These are phyloP conservation scores for Leccinum pseudoinsigne DNA, from an alignment of 1,284 basidiomycete species.

Conservation along the genomic window DNA sequence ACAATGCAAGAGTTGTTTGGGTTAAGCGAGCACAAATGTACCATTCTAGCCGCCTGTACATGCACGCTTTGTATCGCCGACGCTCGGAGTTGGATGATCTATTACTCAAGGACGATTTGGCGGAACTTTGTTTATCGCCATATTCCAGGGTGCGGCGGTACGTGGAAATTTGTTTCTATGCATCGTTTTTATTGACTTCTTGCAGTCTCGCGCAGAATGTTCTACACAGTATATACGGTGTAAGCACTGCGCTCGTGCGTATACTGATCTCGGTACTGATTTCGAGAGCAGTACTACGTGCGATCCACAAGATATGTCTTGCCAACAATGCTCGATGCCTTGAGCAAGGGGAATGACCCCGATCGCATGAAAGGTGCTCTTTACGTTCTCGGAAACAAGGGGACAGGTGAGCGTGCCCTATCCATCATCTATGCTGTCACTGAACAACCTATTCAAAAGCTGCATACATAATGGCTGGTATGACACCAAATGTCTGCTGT, in stretches of 20 bases:
- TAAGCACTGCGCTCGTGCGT: conserved; percentile 35
- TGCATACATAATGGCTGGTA: conserved; percentile 65
- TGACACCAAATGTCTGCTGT: conserved; percentile 17
- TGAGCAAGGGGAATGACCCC: conserved; percentile 78
- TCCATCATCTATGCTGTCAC: background rate
- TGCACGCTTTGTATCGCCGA: conserved; percentile 80
- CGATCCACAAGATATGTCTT: conserved; percentile 72
- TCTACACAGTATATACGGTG: conserved; percentile 66
- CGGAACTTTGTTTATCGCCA: conserved; percentile 84
- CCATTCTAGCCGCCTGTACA: conserved; percentile 69
- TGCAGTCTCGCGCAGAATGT: conserved; percentile 74
- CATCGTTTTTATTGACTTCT: conserved; percentile 4
- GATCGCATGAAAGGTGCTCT: conserved; percentile 96
- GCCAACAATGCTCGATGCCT: conserved; percentile 71
- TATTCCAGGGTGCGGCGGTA: conserved; percentile 81
- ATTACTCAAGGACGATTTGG: conserved; percentile 70
- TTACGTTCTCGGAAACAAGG: conserved; percentile 84
- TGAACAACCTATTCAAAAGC: conserved; percentile 36
- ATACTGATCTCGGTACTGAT: conserved; percentile 9
- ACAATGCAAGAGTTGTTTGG: conserved; percentile 75
- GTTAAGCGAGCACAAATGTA: conserved; percentile 81
- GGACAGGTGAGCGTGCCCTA: conserved; percentile 47
- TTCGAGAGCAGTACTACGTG: conserved; percentile 63
- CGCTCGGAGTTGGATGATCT: conserved; percentile 82
- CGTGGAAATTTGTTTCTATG: conserved; percentile 15